These are phyloP conservation scores for Fraxinus paxiana DNA, from an alignment of 305 asterid genomes.

Conservation along the genomic window DNA sequence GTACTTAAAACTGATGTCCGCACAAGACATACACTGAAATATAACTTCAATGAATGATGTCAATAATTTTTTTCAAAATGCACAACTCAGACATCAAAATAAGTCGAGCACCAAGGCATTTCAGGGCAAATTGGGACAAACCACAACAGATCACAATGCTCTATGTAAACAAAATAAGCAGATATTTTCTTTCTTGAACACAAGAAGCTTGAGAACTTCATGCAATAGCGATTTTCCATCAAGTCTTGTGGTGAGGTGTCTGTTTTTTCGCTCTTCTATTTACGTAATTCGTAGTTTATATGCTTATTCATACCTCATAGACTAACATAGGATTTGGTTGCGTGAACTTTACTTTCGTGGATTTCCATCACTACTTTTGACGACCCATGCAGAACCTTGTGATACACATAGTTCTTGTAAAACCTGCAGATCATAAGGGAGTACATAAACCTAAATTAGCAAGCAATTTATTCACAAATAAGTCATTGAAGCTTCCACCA, in stretches of 20 bases:
- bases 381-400: conserved; percentile 60
- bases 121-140: not conserved
- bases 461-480: not conserved
- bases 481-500: not conserved
- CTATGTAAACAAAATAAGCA: not conserved
- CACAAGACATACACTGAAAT: not conserved
- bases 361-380: conserved; percentile 52
- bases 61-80: not conserved
- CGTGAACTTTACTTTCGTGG: conserved; percentile 23
- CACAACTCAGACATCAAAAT: not conserved
- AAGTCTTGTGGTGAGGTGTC: not conserved
- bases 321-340: not conserved
- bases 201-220: not conserved
- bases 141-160: not conserved
- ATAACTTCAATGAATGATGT: not conserved
- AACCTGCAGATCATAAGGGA: conserved; percentile 46
- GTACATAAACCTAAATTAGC: not conserved
- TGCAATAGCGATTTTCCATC: not conserved
- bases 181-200: not conserved
- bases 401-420: conserved; percentile 58
- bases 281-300: not conserved
- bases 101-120: not conserved
- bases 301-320: conserved; percentile 2
- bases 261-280: not conserved
- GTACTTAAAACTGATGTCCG: not conserved